Evolutionary conservation across 2,329 filamentous ascomycete species (phyloP).

Genomic region (Pseudocercospora eumusae): DNA sequence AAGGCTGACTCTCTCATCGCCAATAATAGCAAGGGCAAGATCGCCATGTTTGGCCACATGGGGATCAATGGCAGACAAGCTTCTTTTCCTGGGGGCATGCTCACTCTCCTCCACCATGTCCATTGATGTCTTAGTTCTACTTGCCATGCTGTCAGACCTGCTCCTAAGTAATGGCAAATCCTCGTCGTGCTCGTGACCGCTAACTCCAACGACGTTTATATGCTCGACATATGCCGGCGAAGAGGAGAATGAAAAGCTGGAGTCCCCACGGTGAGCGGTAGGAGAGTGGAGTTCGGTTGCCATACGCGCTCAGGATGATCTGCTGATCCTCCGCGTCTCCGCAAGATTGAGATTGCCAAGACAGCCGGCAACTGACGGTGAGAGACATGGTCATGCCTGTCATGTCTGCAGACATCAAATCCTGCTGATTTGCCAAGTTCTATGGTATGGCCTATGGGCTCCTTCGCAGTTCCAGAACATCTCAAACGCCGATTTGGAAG

Average conservation of each 20-base stretch:
- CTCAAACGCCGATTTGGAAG: background rate
- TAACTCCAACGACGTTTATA: background rate
- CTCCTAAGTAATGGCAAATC: background rate
- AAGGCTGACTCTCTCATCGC: conserved; percentile 35
- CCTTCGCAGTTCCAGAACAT: background rate
- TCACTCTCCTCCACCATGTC: conserved; percentile 18
- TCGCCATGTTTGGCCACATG: conserved; percentile 27
- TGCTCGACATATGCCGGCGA: conserved; percentile 3
- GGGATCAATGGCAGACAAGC: conserved; percentile 12
- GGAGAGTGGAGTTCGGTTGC: conserved; percentile 1
- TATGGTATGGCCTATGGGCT: too few relatives aligned
- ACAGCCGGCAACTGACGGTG: background rate
- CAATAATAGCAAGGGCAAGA: conserved; percentile 27
- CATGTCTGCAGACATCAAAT: background rate
- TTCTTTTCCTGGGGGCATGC: conserved; percentile 15
- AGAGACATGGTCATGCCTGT: background rate
- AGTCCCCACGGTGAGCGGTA: background rate
- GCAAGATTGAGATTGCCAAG: background rate
- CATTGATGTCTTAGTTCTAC: conserved; percentile 21
- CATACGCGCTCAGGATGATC: background rate
- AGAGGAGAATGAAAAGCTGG: conserved; percentile 6
- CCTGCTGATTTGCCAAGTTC: background rate
- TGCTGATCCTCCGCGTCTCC: background rate
- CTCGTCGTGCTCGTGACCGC: background rate
- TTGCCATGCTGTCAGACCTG: conserved; percentile 10